Evolutionary conservation across 2,329 filamentous ascomycete genomes (phyloP).

Genomic region (Cladophialophora exuberans): DNA sequence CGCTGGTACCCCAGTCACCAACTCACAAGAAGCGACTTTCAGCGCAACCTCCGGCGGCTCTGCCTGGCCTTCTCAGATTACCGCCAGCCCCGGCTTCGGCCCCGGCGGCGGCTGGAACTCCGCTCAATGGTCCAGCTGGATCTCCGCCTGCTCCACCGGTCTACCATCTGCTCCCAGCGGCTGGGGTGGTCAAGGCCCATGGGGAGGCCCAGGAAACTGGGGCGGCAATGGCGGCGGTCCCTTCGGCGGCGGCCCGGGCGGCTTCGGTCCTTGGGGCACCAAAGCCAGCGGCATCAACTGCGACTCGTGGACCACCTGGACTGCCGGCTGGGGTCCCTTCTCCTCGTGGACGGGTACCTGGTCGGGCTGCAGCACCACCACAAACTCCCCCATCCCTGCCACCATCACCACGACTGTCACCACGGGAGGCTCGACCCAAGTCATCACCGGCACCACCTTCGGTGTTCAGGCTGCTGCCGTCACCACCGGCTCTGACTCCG

Average conservation of each 20-base stretch:
- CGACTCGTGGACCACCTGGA: slow-evolving; percentile 35
- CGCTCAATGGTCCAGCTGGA: slow-evolving; percentile 30
- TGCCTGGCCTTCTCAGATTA: slow-evolving; percentile 30
- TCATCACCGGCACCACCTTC: slow-evolving; percentile 35
- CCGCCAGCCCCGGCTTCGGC: slow-evolving; percentile 28
- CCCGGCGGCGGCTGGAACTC: slow-evolving; percentile 31
- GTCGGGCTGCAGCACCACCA: slow-evolving; percentile 34
- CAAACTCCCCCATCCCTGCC: slow-evolving; percentile 29
- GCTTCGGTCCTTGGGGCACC: slow-evolving; percentile 32
- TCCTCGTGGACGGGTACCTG: slow-evolving; percentile 34
- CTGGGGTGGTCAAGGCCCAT: slow-evolving; percentile 23
- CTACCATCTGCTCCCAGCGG: slow-evolving; percentile 30
- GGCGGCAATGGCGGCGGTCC: slow-evolving; percentile 12
- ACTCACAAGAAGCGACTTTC: slow-evolving; percentile 34
- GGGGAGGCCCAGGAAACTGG: slow-evolving; percentile 13
- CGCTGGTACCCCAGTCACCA: slow-evolving; percentile 30
- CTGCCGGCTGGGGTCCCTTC: slow-evolving; percentile 34
- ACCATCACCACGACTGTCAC: slow-evolving; percentile 33
- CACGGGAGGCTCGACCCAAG: slow-evolving; percentile 27
- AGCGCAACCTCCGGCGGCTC: slow-evolving; percentile 33
- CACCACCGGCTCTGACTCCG: slow-evolving; percentile 21
- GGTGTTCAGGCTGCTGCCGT: slow-evolving; percentile 32
- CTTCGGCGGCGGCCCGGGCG: slow-evolving; percentile 26
- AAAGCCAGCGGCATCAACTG: slow-evolving; percentile 33
- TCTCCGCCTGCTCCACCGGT: slow-evolving; percentile 29